Percentiles rank a stretch among this genome's conserved stretches.
phyloP scores from a whole-genome alignment of 2,329 filamentous ascomycete genomes.

The Paradendryphiella salina region DNA sequence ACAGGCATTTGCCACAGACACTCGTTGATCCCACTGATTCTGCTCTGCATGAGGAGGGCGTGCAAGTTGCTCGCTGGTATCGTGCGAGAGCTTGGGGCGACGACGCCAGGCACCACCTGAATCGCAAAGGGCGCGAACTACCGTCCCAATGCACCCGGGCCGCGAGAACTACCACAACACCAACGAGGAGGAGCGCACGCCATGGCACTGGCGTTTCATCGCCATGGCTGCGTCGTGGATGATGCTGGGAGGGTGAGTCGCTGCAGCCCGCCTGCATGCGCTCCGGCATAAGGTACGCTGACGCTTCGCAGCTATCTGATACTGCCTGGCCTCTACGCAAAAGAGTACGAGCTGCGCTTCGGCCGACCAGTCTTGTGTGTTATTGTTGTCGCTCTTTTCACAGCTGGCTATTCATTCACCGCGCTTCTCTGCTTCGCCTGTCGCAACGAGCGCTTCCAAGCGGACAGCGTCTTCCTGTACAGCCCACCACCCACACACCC shows the following conservation, averaged over 20 bases:
- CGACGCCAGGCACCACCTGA: constrained; percentile 25
- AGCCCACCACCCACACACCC: constrained; percentile 7
- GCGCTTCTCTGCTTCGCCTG: constrained; percentile 54
- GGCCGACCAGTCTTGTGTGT: constrained; percentile 49
- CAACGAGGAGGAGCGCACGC: constrained; percentile 26
- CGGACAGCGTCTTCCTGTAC: constrained; percentile 54
- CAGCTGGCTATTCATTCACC: constrained; percentile 55
- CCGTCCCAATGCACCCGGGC: constrained; percentile 37
- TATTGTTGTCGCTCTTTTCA: constrained; percentile 53
- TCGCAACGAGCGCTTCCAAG: constrained; percentile 52
- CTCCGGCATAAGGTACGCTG: constrained; percentile 13
- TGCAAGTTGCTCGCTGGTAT: constrained; percentile 11
- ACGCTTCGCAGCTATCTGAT: constrained; percentile 51
- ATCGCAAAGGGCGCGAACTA: constrained; percentile 27
- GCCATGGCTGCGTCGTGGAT: constrained; percentile 52
- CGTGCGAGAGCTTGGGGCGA: constrained; percentile 14
- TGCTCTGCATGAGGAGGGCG: constrained; percentile 23
- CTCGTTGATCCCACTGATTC: constrained; percentile 5
- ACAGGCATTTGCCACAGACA: constrained; percentile 15
- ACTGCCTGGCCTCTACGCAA: constrained; percentile 53
- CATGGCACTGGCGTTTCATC: constrained; percentile 56
- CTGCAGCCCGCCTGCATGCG: background rate
- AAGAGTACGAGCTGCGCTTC: constrained; percentile 46
- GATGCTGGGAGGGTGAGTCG: constrained; percentile 53
- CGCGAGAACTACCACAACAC: constrained; percentile 40